These are phyloP conservation scores for Colletotrichum sublineola DNA, from an alignment of 2,329 filamentous ascomycete species.

Conservation along the genomic window DNA sequence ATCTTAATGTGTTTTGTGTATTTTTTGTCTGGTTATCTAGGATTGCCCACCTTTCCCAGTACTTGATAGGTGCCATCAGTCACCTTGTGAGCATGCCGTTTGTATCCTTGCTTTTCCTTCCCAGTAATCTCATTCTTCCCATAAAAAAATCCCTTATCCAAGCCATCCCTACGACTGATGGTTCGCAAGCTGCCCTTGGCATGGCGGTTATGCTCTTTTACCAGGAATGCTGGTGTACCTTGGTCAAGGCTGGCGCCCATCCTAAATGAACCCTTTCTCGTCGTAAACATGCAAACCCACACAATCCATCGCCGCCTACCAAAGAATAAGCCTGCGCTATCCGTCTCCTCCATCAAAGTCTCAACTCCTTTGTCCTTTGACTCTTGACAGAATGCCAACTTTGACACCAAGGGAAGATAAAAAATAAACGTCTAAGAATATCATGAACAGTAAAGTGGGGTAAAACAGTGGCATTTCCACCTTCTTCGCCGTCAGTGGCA, in stretches of 20 bases:
- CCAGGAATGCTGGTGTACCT: conserved; percentile 5
- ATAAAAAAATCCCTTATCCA: background rate
- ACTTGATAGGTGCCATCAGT: background rate
- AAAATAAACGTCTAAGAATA: conserved; percentile 43
- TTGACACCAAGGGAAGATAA: conserved; percentile 38
- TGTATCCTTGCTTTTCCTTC: conserved; percentile 29
- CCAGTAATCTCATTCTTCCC: conserved; percentile 31
- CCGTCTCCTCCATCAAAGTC: background rate
- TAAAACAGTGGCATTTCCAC: background rate
- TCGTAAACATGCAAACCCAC: conserved; percentile 25
- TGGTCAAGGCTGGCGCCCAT: conserved; percentile 21
- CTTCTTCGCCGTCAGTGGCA: conserved; percentile 31
- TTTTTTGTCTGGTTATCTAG: conserved; percentile 37
- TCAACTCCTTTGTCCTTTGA: conserved; percentile 23
- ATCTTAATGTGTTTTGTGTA: conserved; percentile 22
- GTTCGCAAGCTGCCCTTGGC: background rate
- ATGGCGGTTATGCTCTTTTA: background rate
- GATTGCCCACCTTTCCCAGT: conserved; percentile 23
- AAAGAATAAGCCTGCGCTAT: conserved; percentile 6
- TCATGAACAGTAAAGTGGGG: conserved; percentile 28
- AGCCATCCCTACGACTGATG: background rate
- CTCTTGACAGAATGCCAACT: conserved; percentile 36
- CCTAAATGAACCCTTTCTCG: conserved; percentile 22
- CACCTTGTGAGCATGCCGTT: conserved; percentile 5
- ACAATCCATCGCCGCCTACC: conserved; percentile 17